phyloP scores from a whole-genome alignment of 371 early-diverging fungal species.

The Apophysomyces trapeziformis region DNA sequence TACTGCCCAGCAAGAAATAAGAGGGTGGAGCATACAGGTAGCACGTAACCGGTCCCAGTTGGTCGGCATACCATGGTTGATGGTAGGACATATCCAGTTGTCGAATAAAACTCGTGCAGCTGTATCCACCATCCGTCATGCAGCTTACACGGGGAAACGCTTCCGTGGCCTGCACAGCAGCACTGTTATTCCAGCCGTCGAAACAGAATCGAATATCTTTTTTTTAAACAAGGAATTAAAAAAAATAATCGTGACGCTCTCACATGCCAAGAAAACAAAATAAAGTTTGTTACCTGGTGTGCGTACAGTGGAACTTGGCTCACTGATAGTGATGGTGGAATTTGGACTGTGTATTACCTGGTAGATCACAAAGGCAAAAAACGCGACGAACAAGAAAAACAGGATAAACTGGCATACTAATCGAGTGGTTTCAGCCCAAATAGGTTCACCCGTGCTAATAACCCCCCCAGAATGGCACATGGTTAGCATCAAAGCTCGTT shows the following conservation, averaged over 20 bases:
- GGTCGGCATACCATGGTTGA: slow-evolving; percentile 24
- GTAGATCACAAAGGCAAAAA: slow-evolving; percentile 28
- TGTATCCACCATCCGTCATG: slow-evolving; percentile 25
- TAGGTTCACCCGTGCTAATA: slow-evolving; percentile 36
- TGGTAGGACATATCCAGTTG: slow-evolving; percentile 25
- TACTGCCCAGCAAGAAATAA: slow-evolving; percentile 16
- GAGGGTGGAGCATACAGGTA: slow-evolving; percentile 21
- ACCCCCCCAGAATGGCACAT: not conserved
- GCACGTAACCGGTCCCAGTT: slow-evolving; percentile 20
- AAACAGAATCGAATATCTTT: slow-evolving; percentile 33
- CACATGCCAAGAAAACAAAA: not conserved
- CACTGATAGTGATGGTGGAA: slow-evolving; percentile 12
- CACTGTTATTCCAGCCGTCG: slow-evolving; percentile 15
- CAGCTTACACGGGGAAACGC: slow-evolving; percentile 21
- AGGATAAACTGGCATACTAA: slow-evolving; percentile 26
- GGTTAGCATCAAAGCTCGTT: not conserved
- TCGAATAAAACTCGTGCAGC: slow-evolving; percentile 16
- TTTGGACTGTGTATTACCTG: slow-evolving; percentile 36
- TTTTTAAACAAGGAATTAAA: not conserved
- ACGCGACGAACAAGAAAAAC: slow-evolving; percentile 24
- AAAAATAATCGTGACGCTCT: not conserved
- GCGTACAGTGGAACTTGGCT: slow-evolving; percentile 16
- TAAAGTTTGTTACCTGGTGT: slow-evolving; percentile 19
- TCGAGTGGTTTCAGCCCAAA: slow-evolving; percentile 36
- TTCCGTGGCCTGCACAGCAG: slow-evolving; percentile 4